Percentiles rank a stretch among this genome's conserved stretches.
phyloP scores from a whole-genome alignment of 108 stramenopile genomes.

The Nitzschia palea region DNA sequence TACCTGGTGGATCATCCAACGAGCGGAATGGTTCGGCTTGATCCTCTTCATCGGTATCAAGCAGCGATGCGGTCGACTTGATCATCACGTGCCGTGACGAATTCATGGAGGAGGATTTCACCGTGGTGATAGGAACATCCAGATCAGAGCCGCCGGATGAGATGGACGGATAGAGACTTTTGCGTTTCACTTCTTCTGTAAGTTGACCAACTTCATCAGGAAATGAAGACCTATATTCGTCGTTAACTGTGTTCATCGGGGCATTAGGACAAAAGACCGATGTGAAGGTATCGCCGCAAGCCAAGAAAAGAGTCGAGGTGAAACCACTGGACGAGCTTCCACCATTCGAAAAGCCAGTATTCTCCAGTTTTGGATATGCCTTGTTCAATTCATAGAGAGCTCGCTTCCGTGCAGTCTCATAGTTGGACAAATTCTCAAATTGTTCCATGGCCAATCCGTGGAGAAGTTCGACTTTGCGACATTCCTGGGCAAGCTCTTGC shows the following conservation, averaged over 20 bases:
- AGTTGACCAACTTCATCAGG: not conserved
- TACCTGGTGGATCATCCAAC: too few species aligned
- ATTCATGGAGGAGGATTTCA: not conserved
- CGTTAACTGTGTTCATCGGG: not conserved
- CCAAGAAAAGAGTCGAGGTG: constrained; percentile 11
- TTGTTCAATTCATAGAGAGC: constrained; percentile 21
- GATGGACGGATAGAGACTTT: not conserved
- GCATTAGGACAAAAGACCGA: constrained; percentile 14
- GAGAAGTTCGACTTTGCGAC: constrained; percentile 20
- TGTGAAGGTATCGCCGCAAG: constrained; percentile 26
- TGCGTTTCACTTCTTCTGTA: not conserved
- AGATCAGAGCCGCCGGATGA: not conserved
- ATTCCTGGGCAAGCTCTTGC: constrained; percentile 9
- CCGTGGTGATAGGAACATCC: not conserved
- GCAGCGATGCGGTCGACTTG: not conserved
- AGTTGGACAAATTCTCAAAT: constrained; percentile 20
- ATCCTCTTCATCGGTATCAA: not conserved
- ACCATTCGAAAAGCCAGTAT: not conserved
- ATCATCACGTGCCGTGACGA: too few species aligned
- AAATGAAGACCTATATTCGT: not conserved
- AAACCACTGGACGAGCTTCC: not conserved
- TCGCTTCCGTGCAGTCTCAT: constrained; percentile 21
- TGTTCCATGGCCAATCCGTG: constrained; percentile 33
- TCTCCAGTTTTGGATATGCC: not conserved
- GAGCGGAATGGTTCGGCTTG: too few species aligned